Evolutionary conservation across 1,284 basidiomycete genomes (phyloP), one percentile per base, ranked within the genome.

Genomic region (Heliocybe sulcata): DNA sequence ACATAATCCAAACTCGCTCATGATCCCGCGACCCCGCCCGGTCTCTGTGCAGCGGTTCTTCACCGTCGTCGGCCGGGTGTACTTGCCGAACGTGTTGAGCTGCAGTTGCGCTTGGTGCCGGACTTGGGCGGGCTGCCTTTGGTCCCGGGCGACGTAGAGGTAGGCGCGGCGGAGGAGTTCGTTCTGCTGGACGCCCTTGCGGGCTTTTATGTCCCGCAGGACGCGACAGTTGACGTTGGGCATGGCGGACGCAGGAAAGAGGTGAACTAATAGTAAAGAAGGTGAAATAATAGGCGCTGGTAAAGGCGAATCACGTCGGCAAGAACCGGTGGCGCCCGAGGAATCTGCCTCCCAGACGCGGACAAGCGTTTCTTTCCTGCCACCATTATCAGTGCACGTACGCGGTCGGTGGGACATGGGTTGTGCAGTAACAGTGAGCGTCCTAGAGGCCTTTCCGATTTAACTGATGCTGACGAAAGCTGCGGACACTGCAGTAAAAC

Each of bases 51-150:
- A 98, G 19, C 94, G 77, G 69, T 95, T 94, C 71, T 92, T 93
- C 23, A 98, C 91, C 2, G 83, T 87, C 8, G 83, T 85, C 20
- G 91, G 90, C 35, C 90, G 83, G 9, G 91, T 87, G 69, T 92
- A 90, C 51, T 82, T 81, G 57, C 82, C 87, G 64, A 97, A 92
- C 20, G 85, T 83, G 71, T 95, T 96, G 55, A 98, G 80, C 66
- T 96, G 92, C 56, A 98, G 77, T 69, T 98, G 95, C n/a, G 96
- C 95, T 65, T 95, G 92, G 71, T 96, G 93, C 57, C 96, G 89
- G 54, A 97, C 82, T 65, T 92, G 86, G 3, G 89, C 76, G 6
- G 93, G 85, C 11, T 96, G 73, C 0, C 83, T 82, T 65, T 92
- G 85, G 72, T 97, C 96, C 60, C 94, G 82, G 20, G 94, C 92